Conservation (phyloP, 345 rosid species). For the Clarkia xantiana region DNA sequence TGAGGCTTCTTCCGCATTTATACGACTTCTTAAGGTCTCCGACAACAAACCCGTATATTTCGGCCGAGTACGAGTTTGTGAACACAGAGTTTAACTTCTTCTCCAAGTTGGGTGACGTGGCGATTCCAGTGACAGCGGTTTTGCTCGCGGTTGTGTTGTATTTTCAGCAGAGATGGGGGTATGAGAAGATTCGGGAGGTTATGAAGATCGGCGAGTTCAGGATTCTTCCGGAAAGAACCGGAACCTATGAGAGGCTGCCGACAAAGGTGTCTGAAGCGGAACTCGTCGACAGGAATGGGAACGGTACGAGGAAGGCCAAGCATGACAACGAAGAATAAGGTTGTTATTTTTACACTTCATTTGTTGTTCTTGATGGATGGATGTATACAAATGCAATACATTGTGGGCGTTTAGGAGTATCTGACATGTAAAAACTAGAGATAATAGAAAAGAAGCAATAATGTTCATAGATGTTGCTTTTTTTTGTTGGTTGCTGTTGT, state of each 20-base stretch:
- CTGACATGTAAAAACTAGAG: too few species aligned
- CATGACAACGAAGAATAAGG: slow-evolving; percentile 29
- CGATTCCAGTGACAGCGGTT: slow-evolving; percentile 50
- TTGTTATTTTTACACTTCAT: too few species aligned
- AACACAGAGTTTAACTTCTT: slow-evolving; percentile 58
- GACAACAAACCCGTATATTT: slow-evolving; percentile 42
- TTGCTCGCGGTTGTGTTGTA: slow-evolving; percentile 40
- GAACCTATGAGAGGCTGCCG: slow-evolving; percentile 53
- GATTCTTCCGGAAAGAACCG: slow-evolving; percentile 47
- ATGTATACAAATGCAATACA: too few species aligned
- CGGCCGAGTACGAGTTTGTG: slow-evolving; percentile 51
- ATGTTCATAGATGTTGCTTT: too few species aligned
- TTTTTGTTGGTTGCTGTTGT: too few species aligned
- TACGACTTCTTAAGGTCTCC: slow-evolving; percentile 52
- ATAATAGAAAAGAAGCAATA: too few species aligned
- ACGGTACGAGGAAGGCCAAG: slow-evolving; percentile 8
- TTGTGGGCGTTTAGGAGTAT: too few species aligned
- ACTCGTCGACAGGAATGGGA: too few species aligned
- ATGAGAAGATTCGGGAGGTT: slow-evolving; percentile 47
- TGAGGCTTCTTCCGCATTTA: slow-evolving; percentile 66
- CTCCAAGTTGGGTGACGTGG: slow-evolving; percentile 61
- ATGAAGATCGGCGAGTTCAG: slow-evolving; percentile 30
- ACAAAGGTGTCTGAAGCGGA: slow-evolving; percentile 50
- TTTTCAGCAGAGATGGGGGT: slow-evolving; percentile 71
- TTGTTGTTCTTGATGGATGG: too few species aligned